phyloP scores from a whole-genome alignment of 257 asterid genomes.

The Penstemon eatonii region DNA sequence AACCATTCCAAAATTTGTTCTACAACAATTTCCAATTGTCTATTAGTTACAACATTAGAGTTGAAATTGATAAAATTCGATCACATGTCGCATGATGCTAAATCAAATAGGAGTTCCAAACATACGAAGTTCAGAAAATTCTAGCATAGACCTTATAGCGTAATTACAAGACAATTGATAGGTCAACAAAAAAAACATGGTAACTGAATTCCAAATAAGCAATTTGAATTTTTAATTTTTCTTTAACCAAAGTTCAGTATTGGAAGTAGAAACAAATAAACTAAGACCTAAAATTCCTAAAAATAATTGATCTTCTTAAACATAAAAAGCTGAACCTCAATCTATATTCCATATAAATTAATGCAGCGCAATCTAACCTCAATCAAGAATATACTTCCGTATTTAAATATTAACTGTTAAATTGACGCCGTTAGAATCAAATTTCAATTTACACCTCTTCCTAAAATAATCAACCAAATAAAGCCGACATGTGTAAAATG shows the following conservation, averaged over 20 bases:
- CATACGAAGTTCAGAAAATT: background rate
- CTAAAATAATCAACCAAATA: background rate
- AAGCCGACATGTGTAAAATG: background rate
- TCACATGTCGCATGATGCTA: background rate
- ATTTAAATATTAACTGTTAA: background rate
- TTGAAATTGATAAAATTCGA: no score
- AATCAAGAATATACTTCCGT: background rate
- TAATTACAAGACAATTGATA: background rate
- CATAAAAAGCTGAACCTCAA: background rate
- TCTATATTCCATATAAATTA: background rate
- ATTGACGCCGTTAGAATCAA: background rate
- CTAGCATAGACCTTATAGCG: background rate
- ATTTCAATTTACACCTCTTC: background rate
- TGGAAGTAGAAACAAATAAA: no score
- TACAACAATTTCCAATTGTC: background rate
- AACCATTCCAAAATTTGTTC: background rate
- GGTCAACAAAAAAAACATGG: no score
- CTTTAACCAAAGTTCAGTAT: no score
- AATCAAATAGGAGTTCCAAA: background rate
- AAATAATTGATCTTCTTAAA: background rate
- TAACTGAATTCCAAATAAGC: no score
- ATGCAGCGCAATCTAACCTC: background rate
- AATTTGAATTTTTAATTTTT: no score
- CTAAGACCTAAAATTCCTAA: no score
- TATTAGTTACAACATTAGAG: background rate